Conservation (phyloP, 805 yeast species). For the Tetrapisispora taiwanensis region DNA sequence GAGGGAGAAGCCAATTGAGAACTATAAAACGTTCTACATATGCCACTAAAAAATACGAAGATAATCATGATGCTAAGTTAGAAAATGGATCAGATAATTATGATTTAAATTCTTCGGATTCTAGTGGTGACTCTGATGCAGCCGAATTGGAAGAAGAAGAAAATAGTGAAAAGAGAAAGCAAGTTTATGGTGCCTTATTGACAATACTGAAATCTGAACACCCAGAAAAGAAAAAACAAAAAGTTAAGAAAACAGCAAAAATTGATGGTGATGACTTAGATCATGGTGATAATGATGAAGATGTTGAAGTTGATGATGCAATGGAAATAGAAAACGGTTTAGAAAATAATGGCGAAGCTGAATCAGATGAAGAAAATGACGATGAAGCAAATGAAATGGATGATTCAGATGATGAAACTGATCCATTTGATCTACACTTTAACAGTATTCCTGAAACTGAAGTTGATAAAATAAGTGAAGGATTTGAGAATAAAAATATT, state of each 20-base stretch:
- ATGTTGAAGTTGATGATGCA: slow-evolving; percentile 24
- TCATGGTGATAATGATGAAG: slow-evolving; percentile 23
- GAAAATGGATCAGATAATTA: background rate
- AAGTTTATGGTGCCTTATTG: slow-evolving; percentile 58
- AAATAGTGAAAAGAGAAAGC: slow-evolving; percentile 27
- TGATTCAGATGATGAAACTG: slow-evolving; percentile 37
- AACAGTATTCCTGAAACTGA: slow-evolving; percentile 34
- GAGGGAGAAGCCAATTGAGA: slow-evolving; percentile 56
- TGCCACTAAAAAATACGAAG: slow-evolving; percentile 24
- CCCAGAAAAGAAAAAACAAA: slow-evolving; percentile 15
- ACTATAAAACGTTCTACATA: slow-evolving; percentile 44
- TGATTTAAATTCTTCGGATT: slow-evolving; percentile 6
- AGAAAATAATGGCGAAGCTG: slow-evolving; percentile 13
- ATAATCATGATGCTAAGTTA: slow-evolving; percentile 10
- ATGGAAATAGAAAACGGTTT: slow-evolving; percentile 7
- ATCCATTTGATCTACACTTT: slow-evolving; percentile 75
- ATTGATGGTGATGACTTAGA: slow-evolving; percentile 19
- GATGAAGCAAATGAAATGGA: slow-evolving; percentile 27
- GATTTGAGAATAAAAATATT: slow-evolving; percentile 25
- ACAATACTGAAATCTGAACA: slow-evolving; percentile 48
- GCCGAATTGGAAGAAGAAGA: slow-evolving; percentile 11
- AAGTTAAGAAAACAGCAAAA: slow-evolving; percentile 6
- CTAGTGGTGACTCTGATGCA: slow-evolving; percentile 7
- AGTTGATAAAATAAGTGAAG: slow-evolving; percentile 31
- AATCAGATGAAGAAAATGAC: slow-evolving; percentile 11